Conservation (phyloP, 495 filamentous ascomycete species). For the Penicillium bovifimosum region DNA sequence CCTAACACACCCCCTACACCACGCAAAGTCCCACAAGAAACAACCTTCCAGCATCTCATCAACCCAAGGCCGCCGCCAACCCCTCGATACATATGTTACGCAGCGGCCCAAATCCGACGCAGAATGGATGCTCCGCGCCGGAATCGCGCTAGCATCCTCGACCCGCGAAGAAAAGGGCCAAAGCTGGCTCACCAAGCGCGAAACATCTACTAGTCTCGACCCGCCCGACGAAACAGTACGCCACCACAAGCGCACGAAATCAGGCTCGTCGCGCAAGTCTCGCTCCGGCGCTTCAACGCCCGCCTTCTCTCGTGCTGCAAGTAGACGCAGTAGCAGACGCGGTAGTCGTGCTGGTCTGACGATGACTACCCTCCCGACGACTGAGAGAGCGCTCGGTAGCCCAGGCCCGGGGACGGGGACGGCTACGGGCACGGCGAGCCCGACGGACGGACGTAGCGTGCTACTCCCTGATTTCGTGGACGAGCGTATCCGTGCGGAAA, state of each 20-base stretch:
- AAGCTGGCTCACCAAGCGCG: constrained; percentile 67
- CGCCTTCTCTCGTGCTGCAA: constrained; percentile 21
- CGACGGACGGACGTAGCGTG: constrained; percentile 6
- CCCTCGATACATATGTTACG: constrained; percentile 8
- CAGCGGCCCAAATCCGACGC: constrained; percentile 38
- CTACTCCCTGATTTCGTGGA: constrained; percentile 42
- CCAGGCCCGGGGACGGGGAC: background rate
- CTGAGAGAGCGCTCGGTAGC: background rate
- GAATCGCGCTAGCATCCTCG: constrained; percentile 62
- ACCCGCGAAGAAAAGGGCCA: constrained; percentile 74
- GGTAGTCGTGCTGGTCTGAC: constrained; percentile 32
- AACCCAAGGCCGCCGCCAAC: constrained; percentile 3
- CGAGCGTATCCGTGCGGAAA: constrained; percentile 41
- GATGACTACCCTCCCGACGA: constrained; percentile 30
- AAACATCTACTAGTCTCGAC: constrained; percentile 64
- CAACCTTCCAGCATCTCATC: background rate
- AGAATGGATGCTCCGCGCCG: constrained; percentile 73
- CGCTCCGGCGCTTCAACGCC: constrained; percentile 40
- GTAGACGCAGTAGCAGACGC: constrained; percentile 21
- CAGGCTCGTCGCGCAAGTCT: constrained; percentile 22
- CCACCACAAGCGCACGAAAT: constrained; percentile 24
- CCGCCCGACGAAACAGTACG: constrained; percentile 15
- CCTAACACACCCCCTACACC: constrained; percentile 21
- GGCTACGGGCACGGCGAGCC: constrained; percentile 7
- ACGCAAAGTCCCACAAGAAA: constrained; percentile 16